phyloP scores from a whole-genome alignment of 345 rosid genomes.

The Luvunga scandens region DNA sequence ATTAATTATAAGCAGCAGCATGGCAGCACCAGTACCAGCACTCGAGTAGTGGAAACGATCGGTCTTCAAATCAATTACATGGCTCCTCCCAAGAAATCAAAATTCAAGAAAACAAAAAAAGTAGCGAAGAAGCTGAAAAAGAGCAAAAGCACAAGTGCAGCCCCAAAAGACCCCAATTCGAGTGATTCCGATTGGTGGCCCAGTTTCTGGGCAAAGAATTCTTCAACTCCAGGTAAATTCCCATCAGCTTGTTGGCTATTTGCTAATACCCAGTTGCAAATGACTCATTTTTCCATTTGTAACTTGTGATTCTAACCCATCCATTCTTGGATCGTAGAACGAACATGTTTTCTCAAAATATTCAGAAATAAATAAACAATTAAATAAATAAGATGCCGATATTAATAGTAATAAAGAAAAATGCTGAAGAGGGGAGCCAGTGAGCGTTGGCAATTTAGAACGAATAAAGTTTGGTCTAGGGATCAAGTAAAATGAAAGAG shows the following conservation, averaged over 20 bases:
- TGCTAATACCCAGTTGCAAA: not conserved
- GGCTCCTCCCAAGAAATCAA: constrained; percentile 61
- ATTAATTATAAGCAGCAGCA: no score
- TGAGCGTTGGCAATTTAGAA: not conserved
- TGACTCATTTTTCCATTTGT: not conserved
- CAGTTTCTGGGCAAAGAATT: constrained; percentile 72
- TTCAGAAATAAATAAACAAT: not conserved
- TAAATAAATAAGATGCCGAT: no score
- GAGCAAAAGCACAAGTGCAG: constrained; percentile 31
- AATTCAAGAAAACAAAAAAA: constrained; percentile 48
- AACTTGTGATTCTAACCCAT: not conserved
- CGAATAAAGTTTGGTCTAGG: not conserved
- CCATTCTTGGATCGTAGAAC: not conserved
- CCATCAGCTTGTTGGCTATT: not conserved
- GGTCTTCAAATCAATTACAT: constrained; percentile 6
- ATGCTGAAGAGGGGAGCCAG: not conserved
- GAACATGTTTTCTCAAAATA: not conserved
- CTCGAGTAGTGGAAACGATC: not conserved
- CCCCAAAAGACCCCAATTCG: constrained; percentile 65
- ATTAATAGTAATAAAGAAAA: not conserved
- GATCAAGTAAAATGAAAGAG: not conserved
- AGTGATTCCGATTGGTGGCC: constrained; percentile 94
- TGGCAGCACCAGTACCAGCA: no score
- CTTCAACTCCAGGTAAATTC: constrained; percentile 54
- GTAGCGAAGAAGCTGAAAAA: constrained; percentile 62